A percentile compares a stretch with the other conserved stretches of the same genome.
These are phyloP conservation scores for Stephania yunnanensis DNA, from an alignment of 164 flowering plant genomes.

Conservation along the genomic window DNA sequence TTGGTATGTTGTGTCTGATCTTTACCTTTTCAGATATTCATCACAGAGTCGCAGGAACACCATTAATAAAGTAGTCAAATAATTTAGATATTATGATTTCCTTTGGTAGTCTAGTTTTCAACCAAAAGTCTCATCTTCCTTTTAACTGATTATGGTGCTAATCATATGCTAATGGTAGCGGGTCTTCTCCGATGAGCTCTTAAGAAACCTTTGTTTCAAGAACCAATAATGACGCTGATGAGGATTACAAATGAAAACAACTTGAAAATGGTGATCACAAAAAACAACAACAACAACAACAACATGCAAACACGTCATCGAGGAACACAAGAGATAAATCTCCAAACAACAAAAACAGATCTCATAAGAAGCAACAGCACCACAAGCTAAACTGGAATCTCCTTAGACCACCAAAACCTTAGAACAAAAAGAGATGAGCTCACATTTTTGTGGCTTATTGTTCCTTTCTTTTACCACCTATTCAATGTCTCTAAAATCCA, in stretches of 20 bases:
- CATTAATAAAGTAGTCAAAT: background rate
- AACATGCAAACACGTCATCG: conserved; percentile 38
- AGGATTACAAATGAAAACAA: conserved; percentile 59
- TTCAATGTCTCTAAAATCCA: too few relatives aligned
- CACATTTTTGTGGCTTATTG: background rate
- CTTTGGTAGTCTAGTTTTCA: background rate
- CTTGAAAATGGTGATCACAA: conserved; percentile 25
- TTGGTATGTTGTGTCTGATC: conserved; percentile 26
- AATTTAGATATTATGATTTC: background rate
- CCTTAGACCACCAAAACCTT: conserved; percentile 55
- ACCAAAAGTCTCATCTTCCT: background rate
- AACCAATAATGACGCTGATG: conserved; percentile 23
- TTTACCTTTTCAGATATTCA: background rate
- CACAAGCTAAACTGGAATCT: conserved; percentile 64
- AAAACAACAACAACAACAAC: background rate
- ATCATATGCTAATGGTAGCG: conserved; percentile 39
- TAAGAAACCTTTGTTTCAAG: conserved; percentile 20
- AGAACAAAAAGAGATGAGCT: conserved; percentile 23
- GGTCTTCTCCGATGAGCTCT: conserved; percentile 18
- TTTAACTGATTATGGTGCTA: background rate
- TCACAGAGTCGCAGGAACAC: background rate
- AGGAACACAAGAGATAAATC: conserved; percentile 20
- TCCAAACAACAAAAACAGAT: conserved; percentile 27
- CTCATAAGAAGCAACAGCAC: conserved; percentile 37
- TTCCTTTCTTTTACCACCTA: too few relatives aligned